Evolutionary conservation across 2,329 filamentous ascomycete genomes (phyloP).

Genomic region (Hypoxylon sp.): DNA sequence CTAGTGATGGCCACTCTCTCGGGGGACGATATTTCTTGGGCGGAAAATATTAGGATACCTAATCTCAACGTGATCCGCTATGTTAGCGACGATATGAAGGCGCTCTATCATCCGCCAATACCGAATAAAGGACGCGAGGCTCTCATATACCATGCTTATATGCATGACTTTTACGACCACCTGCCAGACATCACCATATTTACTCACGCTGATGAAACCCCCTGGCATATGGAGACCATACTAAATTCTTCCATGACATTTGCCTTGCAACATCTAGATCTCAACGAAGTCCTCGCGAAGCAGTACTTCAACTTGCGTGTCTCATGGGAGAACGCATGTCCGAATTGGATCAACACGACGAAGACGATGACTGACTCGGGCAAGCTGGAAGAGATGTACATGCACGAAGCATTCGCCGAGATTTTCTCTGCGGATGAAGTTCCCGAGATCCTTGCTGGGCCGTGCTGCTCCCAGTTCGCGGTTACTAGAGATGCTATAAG

Average conservation of each 20-base stretch:
- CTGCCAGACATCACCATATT: slow-evolving; percentile 73
- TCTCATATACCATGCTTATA: slow-evolving; percentile 73
- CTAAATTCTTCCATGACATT: slow-evolving; percentile 55
- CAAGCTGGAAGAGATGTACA: slow-evolving; percentile 54
- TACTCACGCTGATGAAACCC: slow-evolving; percentile 70
- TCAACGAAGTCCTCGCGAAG: slow-evolving; percentile 59
- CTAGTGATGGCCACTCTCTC: slow-evolving; percentile 52
- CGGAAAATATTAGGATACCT: slow-evolving; percentile 50
- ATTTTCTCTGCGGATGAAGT: slow-evolving; percentile 51
- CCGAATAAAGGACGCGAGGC: slow-evolving; percentile 74
- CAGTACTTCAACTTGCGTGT: slow-evolving; percentile 71
- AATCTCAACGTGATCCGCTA: slow-evolving; percentile 60
- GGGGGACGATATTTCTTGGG: slow-evolving; percentile 54
- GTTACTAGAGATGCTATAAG: slow-evolving; percentile 53
- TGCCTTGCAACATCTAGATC: slow-evolving; percentile 54
- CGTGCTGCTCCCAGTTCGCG: slow-evolving; percentile 57
- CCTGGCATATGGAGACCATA: slow-evolving; percentile 57
- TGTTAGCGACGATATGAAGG: slow-evolving; percentile 64
- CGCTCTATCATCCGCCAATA: slow-evolving; percentile 63
- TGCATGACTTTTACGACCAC: slow-evolving; percentile 73
- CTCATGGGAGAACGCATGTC: slow-evolving; percentile 69
- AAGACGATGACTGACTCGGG: slow-evolving; percentile 38
- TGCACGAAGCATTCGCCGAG: slow-evolving; percentile 51
- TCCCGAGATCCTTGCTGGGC: slow-evolving; percentile 53
- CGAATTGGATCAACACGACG: slow-evolving; percentile 64